These are phyloP conservation scores for Takakia lepidozioides DNA, from an alignment of 225 moss, liverwort and hornwort genomes.

Conservation along the genomic window DNA sequence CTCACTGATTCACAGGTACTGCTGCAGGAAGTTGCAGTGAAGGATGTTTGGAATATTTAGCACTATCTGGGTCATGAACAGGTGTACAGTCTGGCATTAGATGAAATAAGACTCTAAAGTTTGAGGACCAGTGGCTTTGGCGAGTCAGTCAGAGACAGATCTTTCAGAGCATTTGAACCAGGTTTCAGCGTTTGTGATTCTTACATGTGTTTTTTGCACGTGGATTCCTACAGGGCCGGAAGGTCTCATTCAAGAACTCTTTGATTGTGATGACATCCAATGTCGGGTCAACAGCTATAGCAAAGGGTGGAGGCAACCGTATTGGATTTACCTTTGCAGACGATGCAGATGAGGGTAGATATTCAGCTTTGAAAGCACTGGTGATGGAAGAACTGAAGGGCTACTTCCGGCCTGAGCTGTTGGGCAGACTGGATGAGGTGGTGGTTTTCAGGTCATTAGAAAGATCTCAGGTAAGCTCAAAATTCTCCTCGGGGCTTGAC, in stretches of 20 bases:
- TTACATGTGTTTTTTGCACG: too few relatives aligned
- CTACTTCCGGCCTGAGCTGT: conserved; percentile 86
- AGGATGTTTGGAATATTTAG: too few relatives aligned
- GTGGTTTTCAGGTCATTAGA: conserved; percentile 90
- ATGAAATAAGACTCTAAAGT: too few relatives aligned
- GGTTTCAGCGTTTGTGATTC: too few relatives aligned
- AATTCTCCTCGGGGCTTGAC: too few relatives aligned
- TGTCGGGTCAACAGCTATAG: conserved; percentile 77
- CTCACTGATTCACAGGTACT: conserved; percentile 71
- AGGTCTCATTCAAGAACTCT: conserved; percentile 87
- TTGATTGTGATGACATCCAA: conserved; percentile 94
- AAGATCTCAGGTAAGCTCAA: conserved; percentile 83
- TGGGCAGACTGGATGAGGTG: conserved; percentile 89
- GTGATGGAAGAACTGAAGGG: conserved; percentile 93
- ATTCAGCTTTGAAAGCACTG: conserved; percentile 70
- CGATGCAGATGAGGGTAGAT: conserved; percentile 84
- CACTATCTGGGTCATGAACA: too few relatives aligned
- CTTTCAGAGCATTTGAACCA: too few relatives aligned
- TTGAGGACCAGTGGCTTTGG: too few relatives aligned
- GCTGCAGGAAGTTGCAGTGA: too few relatives aligned
- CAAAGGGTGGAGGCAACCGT: conserved; percentile 79
- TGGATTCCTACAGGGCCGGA: conserved; percentile 72
- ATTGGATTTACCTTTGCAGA: conserved; percentile 82
- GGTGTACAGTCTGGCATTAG: too few relatives aligned
- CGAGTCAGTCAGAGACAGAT: too few relatives aligned